Evolutionary conservation across 164 flowering plant species (phyloP), one percentile per base, ranked within the genome.

Genomic region (Warburgia ugandensis): DNA sequence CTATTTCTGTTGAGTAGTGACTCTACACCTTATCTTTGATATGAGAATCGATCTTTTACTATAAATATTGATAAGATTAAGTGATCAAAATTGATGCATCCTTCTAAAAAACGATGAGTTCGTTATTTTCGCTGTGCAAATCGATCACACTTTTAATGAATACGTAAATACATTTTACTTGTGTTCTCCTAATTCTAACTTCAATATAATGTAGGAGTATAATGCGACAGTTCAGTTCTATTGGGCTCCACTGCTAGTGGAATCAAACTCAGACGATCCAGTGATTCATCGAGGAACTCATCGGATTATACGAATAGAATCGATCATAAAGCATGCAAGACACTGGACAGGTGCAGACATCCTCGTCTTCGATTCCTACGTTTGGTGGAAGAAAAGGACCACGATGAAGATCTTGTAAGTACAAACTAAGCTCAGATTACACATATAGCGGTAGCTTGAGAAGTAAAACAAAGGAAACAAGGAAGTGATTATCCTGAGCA

Each of bases 201-300:
- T n/a, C n/a, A n/a, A 31, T 19, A 13, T 11, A 53, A 54, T 56
- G 36, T 41, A 86, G 96, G 87, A 76, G 59, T 86, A 81, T 63
- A 84, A 89, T 67, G 94, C 95, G 7, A 29, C 88, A 2, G 68
- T 89, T 8, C 94, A 80, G 55, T 84, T 81, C 61, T 86, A 89
- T 33, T 89, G 97, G 97, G 80, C 87, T 0, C 97, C 97, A 7
- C 55, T 86, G 59, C 66, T 86, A 50, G 88, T 89, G 33, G 95
- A 89, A 47, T 86, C 97, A 2, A 90, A 90, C 62, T 82, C 86
- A 0, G 97, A 90, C 33, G 73, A 86, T 47, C 80, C 88, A 10
- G 58, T 68, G 40, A 65, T 44, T 44, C 94, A 84, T 55, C 56
- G 77, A 10, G 11, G 80, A 11, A 68, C 72, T 0, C 80, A 80